Evolutionary conservation across 2,329 filamentous ascomycete species (phyloP).

Genomic region (Trichoderma breve): DNA sequence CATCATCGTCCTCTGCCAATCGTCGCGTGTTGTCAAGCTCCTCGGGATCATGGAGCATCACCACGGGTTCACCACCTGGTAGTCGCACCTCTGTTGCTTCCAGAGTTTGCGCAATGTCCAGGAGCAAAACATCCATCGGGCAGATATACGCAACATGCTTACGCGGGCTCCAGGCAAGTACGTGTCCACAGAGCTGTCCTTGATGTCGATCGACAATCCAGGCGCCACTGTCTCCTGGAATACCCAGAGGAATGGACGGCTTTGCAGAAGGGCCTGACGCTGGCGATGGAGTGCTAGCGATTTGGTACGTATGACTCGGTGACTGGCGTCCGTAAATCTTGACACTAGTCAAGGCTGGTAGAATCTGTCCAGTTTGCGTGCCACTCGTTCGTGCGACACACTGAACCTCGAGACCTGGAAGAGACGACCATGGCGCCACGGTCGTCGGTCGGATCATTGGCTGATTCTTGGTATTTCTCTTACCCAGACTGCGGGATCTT

Average conservation of each 20-base stretch:
- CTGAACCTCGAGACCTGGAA: slow-evolving; percentile 78
- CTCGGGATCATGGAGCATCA: slow-evolving; percentile 29
- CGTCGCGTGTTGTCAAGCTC: slow-evolving; percentile 14
- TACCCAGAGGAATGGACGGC: slow-evolving; percentile 48
- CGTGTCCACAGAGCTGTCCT: slow-evolving; percentile 84
- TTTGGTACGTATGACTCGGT: slow-evolving; percentile 69
- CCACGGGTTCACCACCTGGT: slow-evolving; percentile 56
- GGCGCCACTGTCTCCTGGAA: slow-evolving; percentile 87
- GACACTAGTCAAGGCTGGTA: slow-evolving; percentile 75
- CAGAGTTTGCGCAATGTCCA: slow-evolving; percentile 79
- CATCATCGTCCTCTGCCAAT: slow-evolving; percentile 23
- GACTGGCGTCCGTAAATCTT: slow-evolving; percentile 83
- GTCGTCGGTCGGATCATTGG: slow-evolving; percentile 51
- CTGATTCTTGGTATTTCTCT: slow-evolving; percentile 30
- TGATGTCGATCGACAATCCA: slow-evolving; percentile 82
- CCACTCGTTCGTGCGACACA: slow-evolving; percentile 87
- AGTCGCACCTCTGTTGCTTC: slow-evolving; percentile 68
- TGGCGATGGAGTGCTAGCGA: slow-evolving; percentile 42
- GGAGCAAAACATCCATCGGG: slow-evolving; percentile 86
- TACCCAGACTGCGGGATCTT: slow-evolving; percentile 16
- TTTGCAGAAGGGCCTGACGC: slow-evolving; percentile 16
- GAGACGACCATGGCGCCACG: slow-evolving; percentile 56
- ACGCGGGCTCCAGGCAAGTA: slow-evolving; percentile 80
- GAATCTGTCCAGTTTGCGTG: slow-evolving; percentile 73
- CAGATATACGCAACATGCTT: slow-evolving; percentile 87